Percentiles rank a stretch among this genome's conserved stretches.
phyloP scores from a whole-genome alignment of 2,329 filamentous ascomycete species.

The Fusarium xyrophilum region DNA sequence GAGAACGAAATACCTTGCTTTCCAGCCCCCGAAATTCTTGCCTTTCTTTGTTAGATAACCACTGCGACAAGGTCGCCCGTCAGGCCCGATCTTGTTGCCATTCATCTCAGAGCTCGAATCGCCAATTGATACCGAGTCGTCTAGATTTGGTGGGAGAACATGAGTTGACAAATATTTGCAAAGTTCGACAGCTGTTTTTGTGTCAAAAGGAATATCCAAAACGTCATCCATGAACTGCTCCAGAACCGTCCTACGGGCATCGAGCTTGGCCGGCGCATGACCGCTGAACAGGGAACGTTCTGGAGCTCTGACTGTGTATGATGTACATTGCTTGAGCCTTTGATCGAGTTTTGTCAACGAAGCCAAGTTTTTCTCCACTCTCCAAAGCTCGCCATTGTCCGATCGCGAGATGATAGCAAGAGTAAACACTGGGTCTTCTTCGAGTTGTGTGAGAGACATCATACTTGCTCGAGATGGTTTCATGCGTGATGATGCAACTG shows the following conservation, averaged over 20 bases:
- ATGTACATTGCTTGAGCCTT: conserved; percentile 75
- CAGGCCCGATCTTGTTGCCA: conserved; percentile 58
- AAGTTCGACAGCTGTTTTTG: conserved; percentile 76
- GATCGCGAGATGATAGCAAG: conserved; percentile 83
- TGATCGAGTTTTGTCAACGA: conserved; percentile 84
- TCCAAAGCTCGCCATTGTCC: conserved; percentile 82
- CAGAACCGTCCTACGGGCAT: conserved; percentile 80
- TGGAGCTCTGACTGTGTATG: conserved; percentile 78
- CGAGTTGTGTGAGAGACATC: conserved; percentile 77
- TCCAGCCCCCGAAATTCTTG: conserved; percentile 99
- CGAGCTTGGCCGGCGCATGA: conserved; percentile 91
- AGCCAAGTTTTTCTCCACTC: conserved; percentile 87
- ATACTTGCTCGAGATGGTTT: conserved; percentile 88
- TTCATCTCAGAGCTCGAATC: conserved; percentile 38
- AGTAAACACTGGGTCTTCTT: conserved; percentile 94
- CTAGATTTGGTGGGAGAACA: conserved; percentile 66
- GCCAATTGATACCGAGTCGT: conserved; percentile 55
- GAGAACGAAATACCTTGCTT: conserved; percentile 73
- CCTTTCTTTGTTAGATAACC: conserved; percentile 96
- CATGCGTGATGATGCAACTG: conserved; percentile 92
- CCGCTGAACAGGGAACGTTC: conserved; percentile 88
- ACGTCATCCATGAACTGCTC: conserved; percentile 87
- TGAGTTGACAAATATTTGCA: conserved; percentile 85
- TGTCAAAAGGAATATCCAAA: conserved; percentile 82
- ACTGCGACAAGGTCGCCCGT: conserved; percentile 75